Conservation (phyloP, 306 rosid species). For the Styphnolobium japonicum region DNA sequence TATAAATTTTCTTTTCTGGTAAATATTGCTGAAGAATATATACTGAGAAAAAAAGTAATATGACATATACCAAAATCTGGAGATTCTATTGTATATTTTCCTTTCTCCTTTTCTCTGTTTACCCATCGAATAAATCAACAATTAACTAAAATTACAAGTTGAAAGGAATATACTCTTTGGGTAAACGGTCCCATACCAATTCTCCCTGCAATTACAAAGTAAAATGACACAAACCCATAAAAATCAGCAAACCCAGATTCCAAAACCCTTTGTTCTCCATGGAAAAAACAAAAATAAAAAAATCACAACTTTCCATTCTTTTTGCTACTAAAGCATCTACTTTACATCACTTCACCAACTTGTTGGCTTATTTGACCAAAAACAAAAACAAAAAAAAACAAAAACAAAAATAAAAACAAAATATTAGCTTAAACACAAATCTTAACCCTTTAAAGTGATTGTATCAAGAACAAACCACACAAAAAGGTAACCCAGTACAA, state of each 20-base stretch:
- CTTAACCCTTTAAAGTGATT: not conserved
- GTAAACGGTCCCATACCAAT: constrained; percentile 22
- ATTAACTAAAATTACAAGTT: not conserved
- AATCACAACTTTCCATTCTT: not conserved
- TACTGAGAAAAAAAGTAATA: not conserved
- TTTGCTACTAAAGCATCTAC: constrained; percentile 17
- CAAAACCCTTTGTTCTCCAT: constrained; percentile 27
- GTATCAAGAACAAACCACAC: not conserved
- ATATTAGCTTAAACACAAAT: constrained; percentile 14
- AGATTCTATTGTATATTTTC: constrained; percentile 16
- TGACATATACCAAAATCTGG: constrained; percentile 13
- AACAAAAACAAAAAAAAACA: no score
- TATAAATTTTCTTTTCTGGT: not conserved
- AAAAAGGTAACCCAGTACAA: not conserved
- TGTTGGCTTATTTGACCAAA: not conserved
- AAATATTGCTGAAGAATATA: not conserved
- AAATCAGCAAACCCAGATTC: constrained; percentile 39
- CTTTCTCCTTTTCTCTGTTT: not conserved
- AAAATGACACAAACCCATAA: constrained; percentile 18
- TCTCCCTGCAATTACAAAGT: not conserved
- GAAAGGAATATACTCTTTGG: constrained; percentile 22
- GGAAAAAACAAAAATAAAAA: not conserved
- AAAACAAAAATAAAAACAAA: no score
- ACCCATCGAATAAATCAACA: not conserved
- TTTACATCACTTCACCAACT: constrained; percentile 12